Evolutionary conservation across 1,284 basidiomycete species (phyloP).

Genomic region (Jaminaea rosea): DNA sequence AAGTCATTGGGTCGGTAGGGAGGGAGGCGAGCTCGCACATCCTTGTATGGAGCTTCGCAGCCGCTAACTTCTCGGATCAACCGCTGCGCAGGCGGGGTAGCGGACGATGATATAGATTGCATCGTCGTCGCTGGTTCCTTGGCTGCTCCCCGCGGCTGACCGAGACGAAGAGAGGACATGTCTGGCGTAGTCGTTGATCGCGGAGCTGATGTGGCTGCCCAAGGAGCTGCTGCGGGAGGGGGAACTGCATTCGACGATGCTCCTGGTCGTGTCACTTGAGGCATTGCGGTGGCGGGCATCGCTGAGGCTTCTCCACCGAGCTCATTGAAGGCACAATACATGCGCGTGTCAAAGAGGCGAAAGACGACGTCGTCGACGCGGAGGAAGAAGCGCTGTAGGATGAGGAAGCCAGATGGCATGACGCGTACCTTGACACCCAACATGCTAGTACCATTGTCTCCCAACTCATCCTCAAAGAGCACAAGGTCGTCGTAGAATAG

Average conservation of each 20-base stretch:
- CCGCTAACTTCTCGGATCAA: slow-evolving; percentile 76
- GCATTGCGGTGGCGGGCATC: not conserved
- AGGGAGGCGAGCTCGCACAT: slow-evolving; percentile 66
- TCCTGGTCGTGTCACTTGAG: not conserved
- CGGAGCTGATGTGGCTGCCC: not conserved
- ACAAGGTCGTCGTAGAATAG: slow-evolving; percentile 46
- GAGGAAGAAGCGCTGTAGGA: slow-evolving; percentile 82
- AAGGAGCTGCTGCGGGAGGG: not conserved
- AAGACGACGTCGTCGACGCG: slow-evolving; percentile 93
- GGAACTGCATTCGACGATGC: not conserved
- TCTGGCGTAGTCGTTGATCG: not conserved
- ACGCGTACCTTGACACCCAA: slow-evolving; percentile 57
- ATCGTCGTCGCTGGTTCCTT: not conserved
- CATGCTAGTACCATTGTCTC: slow-evolving; percentile 43
- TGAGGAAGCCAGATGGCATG: slow-evolving; percentile 92
- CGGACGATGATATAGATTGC: not conserved
- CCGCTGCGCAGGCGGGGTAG: slow-evolving; percentile 21
- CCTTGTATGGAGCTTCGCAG: slow-evolving; percentile 78
- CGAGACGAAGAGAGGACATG: not conserved
- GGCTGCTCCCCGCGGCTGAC: not conserved
- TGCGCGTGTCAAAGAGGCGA: slow-evolving; percentile 75
- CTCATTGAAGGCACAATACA: slow-evolving; percentile 71
- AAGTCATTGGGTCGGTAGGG: slow-evolving; percentile 63
- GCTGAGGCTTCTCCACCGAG: not conserved
- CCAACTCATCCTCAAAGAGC: slow-evolving; percentile 44